Evolutionary conservation across 768 basidiomycete species (phyloP), one percentile per base, ranked within the genome.

Genomic region (Mrakia gelida): DNA sequence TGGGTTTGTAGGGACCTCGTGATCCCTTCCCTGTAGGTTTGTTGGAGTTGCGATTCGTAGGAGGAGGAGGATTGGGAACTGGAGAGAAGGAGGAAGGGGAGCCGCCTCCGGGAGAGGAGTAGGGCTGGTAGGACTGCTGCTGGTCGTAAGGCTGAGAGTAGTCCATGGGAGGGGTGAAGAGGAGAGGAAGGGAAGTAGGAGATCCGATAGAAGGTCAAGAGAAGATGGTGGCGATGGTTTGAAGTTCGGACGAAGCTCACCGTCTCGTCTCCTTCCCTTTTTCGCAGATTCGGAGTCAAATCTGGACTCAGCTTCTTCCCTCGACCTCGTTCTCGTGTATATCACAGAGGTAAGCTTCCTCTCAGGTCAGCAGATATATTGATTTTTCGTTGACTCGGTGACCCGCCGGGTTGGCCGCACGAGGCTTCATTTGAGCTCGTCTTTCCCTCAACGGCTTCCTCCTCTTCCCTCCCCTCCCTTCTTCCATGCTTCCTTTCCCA

Each of bases 1-100:
- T 13, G 5, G 49, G 49, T n/a, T 73, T 73, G 56, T 73, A 73
- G 10, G 72, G 72, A 23, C 72, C 72, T 73, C 72, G n/a, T 18
- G 72, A 73, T 2, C 72, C 72, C 23, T 73, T 73, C 1, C 72
- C 72, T 59, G 72, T 73, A 7, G 72, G 72, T 52, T 73, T 73
- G 34, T 38, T 38, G 32, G 72, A 59, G 21, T 28, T 30, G 23
- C 26, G 38, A 38, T 11, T 34, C 67, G n/a, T n/a, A n/a, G 34
- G 21, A 45, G 34, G 18, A 21, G 38, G 67, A 59, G 34, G 54
- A n/a, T 49, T 2, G 8, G 49, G 41, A 72, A 18, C 61, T 9
- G 23, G 71, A 5, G 62, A 63, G 62, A 63, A 34, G 62, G 62
- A 63, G 18, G 49, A 34, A 18, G 63, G 34, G 13, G 26, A 28